A percentile compares a stretch with the other conserved stretches of the same genome.
Conservation (phyloP, 768 basidiomycete genomes). For the Lactarius hengduanensis region DNA sequence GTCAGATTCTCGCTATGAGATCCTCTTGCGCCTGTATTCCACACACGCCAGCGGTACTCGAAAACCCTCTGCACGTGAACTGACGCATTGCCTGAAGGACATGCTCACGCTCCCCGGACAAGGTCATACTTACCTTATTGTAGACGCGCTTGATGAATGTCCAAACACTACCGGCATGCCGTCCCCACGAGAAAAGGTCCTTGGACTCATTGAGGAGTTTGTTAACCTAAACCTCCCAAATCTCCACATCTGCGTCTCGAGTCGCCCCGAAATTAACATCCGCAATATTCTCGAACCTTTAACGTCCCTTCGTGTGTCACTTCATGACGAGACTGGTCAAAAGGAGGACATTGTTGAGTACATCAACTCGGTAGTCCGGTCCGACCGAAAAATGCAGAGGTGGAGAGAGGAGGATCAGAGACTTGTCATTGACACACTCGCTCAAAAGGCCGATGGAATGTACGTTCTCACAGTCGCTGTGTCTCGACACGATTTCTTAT, state of each 20-base stretch:
- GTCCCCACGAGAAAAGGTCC: no score
- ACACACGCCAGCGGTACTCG: neutral
- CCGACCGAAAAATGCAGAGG: no score
- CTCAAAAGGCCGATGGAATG: slow-evolving; percentile 5
- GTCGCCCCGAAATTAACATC: neutral
- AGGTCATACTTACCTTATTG: no score
- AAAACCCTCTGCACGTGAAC: neutral
- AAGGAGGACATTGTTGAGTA: no score
- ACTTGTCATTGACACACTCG: neutral
- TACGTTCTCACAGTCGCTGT: neutral
- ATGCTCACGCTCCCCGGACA: neutral
- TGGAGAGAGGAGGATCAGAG: neutral
- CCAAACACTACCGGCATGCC: no score
- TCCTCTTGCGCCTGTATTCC: neutral
- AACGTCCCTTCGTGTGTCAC: no score
- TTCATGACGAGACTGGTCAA: no score
- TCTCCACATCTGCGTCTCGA: neutral
- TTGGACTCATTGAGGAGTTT: no score
- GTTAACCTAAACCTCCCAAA: neutral
- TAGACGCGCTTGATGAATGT: no score
- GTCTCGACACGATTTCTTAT: no score
- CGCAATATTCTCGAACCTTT: no score
- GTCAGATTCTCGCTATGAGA: neutral
- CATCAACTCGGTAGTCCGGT: no score
- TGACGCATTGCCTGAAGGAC: neutral